Evolutionary conservation across 805 yeast genomes (phyloP).

Genomic region (Saccharomycopsis sp.): DNA sequence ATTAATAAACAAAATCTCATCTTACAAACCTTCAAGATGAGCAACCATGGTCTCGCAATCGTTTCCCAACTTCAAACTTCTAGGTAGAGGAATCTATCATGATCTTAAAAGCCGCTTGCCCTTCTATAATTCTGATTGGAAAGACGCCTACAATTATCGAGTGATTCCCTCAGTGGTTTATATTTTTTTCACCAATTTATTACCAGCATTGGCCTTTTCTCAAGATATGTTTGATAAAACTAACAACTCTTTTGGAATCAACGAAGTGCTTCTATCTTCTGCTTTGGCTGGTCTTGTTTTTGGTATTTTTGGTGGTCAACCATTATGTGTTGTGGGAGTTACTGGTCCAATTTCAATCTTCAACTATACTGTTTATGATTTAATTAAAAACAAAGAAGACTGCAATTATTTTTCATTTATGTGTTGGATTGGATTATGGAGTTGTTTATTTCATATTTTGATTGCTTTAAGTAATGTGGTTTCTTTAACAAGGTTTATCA

Average conservation of each 20-base stretch:
- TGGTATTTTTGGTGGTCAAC: slow-evolving; percentile 82
- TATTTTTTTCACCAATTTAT: slow-evolving; percentile 79
- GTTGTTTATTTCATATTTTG: slow-evolving; percentile 67
- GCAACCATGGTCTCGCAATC: no score
- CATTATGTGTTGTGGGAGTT: slow-evolving; percentile 90
- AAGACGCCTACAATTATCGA: slow-evolving; percentile 75
- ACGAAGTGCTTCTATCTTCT: slow-evolving; percentile 74
- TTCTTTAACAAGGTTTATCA: slow-evolving; percentile 55
- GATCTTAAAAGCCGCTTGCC: slow-evolving; percentile 30
- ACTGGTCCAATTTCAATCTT: slow-evolving; percentile 94
- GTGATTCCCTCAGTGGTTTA: slow-evolving; percentile 77
- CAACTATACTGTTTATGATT: slow-evolving; percentile 64
- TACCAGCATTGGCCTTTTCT: slow-evolving; percentile 94
- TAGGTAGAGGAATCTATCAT: slow-evolving; percentile 13
- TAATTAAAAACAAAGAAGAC: slow-evolving; percentile 25
- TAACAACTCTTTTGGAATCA: slow-evolving; percentile 77
- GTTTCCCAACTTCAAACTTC: slow-evolving; percentile 1
- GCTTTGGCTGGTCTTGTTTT: slow-evolving; percentile 87
- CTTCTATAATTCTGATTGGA: slow-evolving; percentile 66
- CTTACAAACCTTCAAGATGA: no score
- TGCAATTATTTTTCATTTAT: slow-evolving; percentile 74
- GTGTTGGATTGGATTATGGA: slow-evolving; percentile 95
- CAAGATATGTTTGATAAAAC: slow-evolving; percentile 96
- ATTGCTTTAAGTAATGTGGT: slow-evolving; percentile 65
- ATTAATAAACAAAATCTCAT: no score